These are phyloP conservation scores for Talaromyces marneffei DNA, from an alignment of 2,329 filamentous ascomycete genomes.

Conservation along the genomic window DNA sequence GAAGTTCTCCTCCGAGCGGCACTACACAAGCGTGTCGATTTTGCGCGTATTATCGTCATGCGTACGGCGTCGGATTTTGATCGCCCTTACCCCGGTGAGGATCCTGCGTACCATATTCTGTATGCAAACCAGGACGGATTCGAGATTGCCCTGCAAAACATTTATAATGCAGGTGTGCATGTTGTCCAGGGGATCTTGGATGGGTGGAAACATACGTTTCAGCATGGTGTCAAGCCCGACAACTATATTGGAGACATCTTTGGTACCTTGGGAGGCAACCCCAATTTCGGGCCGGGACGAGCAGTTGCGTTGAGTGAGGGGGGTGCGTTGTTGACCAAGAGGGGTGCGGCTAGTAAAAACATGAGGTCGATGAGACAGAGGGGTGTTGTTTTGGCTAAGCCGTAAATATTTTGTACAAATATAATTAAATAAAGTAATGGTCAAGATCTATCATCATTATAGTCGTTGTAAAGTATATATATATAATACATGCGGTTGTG, in stretches of 20 bases:
- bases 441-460: constrained; percentile 2
- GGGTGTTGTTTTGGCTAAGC: constrained; percentile 1
- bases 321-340: constrained; percentile 17
- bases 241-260: constrained; percentile 71
- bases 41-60: constrained; percentile 61
- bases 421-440: not conserved
- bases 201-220: constrained; percentile 57
- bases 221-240: constrained; percentile 49
- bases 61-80: constrained; percentile 67
- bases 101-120: constrained; percentile 55
- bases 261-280: constrained; percentile 55
- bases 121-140: constrained; percentile 59
- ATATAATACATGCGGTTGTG: not conserved
- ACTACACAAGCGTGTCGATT: constrained; percentile 56
- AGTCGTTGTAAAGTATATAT: not conserved
- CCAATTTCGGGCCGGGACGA: constrained; percentile 54
- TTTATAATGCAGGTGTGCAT: constrained; percentile 60
- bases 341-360: not conserved
- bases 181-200: constrained; percentile 59
- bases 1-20: constrained; percentile 60
- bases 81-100: constrained; percentile 55
- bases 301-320: constrained; percentile 18
- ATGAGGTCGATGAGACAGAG: constrained; percentile 10
- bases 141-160: constrained; percentile 57
- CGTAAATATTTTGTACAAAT: not conserved